phyloP scores from a whole-genome alignment of 2,329 filamentous ascomycete species.

The Aspergillus arachidicola region DNA sequence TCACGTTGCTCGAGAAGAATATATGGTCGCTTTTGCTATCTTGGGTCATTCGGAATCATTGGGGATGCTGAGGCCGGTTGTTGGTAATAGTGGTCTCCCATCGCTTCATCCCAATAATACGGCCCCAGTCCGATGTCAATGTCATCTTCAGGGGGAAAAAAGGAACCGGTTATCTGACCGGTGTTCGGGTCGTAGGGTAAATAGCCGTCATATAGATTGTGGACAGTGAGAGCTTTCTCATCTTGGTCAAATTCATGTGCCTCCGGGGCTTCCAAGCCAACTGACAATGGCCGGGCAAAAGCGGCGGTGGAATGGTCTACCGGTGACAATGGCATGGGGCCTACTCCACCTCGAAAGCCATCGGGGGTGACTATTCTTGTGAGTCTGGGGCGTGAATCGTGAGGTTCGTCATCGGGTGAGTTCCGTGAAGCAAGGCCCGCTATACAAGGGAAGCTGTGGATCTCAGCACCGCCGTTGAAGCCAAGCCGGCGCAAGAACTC shows the following conservation, averaged over 20 bases:
- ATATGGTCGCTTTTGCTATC: neutral
- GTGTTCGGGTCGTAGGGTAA: slow-evolving; percentile 39
- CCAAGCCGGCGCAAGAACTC: slow-evolving; percentile 38
- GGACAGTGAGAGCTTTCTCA: slow-evolving; percentile 8
- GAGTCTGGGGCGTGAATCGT: neutral
- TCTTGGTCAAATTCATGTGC: slow-evolving; percentile 20
- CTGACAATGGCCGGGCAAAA: neutral
- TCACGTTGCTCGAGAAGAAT: neutral
- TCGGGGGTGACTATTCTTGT: neutral
- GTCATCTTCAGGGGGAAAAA: slow-evolving; percentile 35
- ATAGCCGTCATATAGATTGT: slow-evolving; percentile 32
- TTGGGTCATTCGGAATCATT: neutral
- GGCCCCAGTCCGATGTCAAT: slow-evolving; percentile 34
- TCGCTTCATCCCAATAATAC: neutral
- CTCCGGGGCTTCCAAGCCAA: neutral
- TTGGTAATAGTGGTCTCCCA: neutral
- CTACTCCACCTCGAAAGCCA: neutral
- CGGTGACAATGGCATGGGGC: neutral
- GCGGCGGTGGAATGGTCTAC: neutral
- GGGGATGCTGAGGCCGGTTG: neutral
- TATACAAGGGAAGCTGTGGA: slow-evolving; percentile 27
- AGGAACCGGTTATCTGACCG: slow-evolving; percentile 41
- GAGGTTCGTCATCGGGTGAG: neutral
- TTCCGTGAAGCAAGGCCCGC: neutral
- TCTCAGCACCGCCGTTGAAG: slow-evolving; percentile 32